Evolutionary conservation across 257 asterid genomes (phyloP).

Genomic region (Solanum paucissectum): DNA sequence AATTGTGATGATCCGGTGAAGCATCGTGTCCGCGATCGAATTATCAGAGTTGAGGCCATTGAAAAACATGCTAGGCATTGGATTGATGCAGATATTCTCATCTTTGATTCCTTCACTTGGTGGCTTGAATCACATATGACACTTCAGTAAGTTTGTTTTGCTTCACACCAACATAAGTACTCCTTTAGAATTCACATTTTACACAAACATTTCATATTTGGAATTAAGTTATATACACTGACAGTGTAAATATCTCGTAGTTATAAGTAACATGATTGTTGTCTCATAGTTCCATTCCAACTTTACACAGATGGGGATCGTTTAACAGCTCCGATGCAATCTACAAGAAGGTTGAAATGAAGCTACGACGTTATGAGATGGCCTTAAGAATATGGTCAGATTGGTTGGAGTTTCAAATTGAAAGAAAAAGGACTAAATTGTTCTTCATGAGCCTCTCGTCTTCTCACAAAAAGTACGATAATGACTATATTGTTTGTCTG

Average conservation of each 20-base stretch:
- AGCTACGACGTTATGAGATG: constrained; percentile 26
- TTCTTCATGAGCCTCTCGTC: constrained; percentile 49
- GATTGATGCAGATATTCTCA: constrained; percentile 39
- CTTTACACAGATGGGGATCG: constrained; percentile 37
- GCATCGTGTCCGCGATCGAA: constrained; percentile 20
- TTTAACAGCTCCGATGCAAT: constrained; percentile 23
- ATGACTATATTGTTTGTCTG: neutral
- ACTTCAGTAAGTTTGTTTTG: constrained; percentile 21
- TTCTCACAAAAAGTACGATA: constrained; percentile 17
- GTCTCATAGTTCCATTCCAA: neutral
- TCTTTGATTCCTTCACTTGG: constrained; percentile 38
- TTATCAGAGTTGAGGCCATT: constrained; percentile 24
- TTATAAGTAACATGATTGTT: neutral
- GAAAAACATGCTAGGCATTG: constrained; percentile 41
- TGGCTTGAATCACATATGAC: constrained; percentile 30
- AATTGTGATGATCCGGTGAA: constrained; percentile 28
- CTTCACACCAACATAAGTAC: neutral
- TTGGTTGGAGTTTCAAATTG: constrained; percentile 37
- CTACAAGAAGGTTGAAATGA: constrained; percentile 16
- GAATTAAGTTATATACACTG: neutral
- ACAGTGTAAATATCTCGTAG: neutral
- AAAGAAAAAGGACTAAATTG: constrained; percentile 22
- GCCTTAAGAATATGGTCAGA: constrained; percentile 47
- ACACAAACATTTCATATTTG: neutral
- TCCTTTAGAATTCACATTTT: neutral